Evolutionary conservation across 805 yeast species (phyloP).

Genomic region (Cyberlindnera mississippiensis): DNA sequence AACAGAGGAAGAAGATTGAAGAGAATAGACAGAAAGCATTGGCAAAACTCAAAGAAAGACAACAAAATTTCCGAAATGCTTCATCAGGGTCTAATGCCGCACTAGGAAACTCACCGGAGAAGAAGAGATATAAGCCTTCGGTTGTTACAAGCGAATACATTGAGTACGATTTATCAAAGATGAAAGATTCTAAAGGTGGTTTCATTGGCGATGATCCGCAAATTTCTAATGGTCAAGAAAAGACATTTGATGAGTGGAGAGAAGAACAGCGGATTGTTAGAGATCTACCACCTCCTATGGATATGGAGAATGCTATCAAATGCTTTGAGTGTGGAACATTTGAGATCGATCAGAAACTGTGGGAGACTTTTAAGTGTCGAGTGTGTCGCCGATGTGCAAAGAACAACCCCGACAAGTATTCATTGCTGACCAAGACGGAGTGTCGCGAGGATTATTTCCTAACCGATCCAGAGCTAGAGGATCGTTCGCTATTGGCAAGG

Average conservation of each 20-base stretch:
- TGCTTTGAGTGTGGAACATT: constrained; percentile 81
- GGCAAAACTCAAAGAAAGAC: constrained; percentile 36
- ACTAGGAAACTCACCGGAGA: constrained; percentile 5
- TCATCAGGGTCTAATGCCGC: constrained; percentile 24
- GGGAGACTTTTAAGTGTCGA: constrained; percentile 61
- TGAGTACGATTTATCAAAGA: constrained; percentile 85
- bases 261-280: constrained; percentile 41
- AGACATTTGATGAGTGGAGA: constrained; percentile 45
- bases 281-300: constrained; percentile 69
- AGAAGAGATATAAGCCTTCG: constrained; percentile 33
- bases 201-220: constrained; percentile 34
- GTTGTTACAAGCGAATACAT: constrained; percentile 64
- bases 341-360: constrained; percentile 74
- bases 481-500: constrained; percentile 60
- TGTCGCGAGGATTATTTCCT: constrained; percentile 87
- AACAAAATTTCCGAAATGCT: constrained; percentile 37
- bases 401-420: constrained; percentile 78
- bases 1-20: constrained; percentile 46
- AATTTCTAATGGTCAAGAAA: constrained; percentile 47
- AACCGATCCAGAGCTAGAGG: constrained; percentile 90
- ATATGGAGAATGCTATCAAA: constrained; percentile 67
- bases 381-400: constrained; percentile 81
- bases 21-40: constrained; percentile 52
- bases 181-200: constrained; percentile 89
- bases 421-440: constrained; percentile 91